Evolutionary conservation across 176 grass and related monocot species (phyloP), one percentile per base, ranked within the genome.

Genomic region (Dendrocalamus sinicus): DNA sequence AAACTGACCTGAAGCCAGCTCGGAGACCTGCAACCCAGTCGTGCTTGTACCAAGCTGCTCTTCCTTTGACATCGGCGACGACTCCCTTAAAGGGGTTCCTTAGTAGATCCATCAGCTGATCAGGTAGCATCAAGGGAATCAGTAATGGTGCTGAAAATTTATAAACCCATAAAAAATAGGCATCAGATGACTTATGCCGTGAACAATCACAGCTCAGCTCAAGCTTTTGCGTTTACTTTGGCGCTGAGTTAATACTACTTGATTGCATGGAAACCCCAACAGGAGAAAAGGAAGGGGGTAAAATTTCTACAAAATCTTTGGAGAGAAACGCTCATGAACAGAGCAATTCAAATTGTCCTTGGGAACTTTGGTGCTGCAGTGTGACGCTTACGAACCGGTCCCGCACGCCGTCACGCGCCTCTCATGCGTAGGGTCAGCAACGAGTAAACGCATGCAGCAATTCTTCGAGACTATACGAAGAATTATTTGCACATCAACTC

Each of bases 1-100:
- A 73, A 81, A 70, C 84, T 59, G 10, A 91, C 96, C 86, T 94
- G 59, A 95, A 77, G 78, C 93, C 93, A 63, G 93, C 79, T 57
- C 12, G 65, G 53, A 85, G 15, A 55, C 89, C 93, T 61, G 79
- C 77, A 67, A n/a, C 14, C 96, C 96, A 98, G 60, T 98, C 96
- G 75, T 95, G 86, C 61, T 47, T 89, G 61, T 98, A 98, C 83
- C 91, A 98, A 52, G 65, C 43, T 72, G 83, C 76, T 79, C 96
- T 83, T 69, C 91, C 91, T 79, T 88, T 88, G 28, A 94, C 60
- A 94, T 95, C 96, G 6, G 79, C 69, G 15, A 61, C n/a, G 23
- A 98, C 91, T 50, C 96, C 96, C 54, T 60, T 89, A 0, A 91
- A 92, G 37, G 90, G 93, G 64, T 44, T 83, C 5, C 14, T 60